Conservation (phyloP, 2,329 filamentous ascomycete genomes). For the Dryadomyces sulphureus region DNA sequence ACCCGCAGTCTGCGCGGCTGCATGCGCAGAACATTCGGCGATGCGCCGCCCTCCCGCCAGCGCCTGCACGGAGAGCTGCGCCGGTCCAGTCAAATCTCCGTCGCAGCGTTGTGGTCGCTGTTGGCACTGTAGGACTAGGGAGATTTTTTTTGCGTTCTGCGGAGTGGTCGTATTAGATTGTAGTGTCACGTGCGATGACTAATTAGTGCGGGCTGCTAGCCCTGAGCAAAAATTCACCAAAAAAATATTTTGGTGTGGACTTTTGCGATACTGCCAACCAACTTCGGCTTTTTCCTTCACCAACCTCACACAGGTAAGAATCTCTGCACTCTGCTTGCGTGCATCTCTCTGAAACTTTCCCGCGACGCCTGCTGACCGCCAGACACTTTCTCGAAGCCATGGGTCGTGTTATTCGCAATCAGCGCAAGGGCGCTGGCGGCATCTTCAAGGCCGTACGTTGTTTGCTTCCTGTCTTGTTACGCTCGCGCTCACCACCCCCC, state of each 20-base stretch:
- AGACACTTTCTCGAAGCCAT: conserved; percentile 8
- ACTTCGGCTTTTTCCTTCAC: conserved; percentile 8
- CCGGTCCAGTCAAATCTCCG: too few relatives aligned
- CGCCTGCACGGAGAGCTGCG: too few relatives aligned
- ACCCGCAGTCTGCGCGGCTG: too few relatives aligned
- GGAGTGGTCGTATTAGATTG: too few relatives aligned
- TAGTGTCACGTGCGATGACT: conserved; percentile 1
- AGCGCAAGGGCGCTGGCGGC: conserved; percentile 45
- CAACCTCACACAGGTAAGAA: conserved; percentile 10
- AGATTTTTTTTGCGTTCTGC: too few relatives aligned
- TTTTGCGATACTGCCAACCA: conserved; percentile 4
- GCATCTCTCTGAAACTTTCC: neutral
- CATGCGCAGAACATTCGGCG: too few relatives aligned
- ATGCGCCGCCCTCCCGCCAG: too few relatives aligned
- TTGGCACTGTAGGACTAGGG: too few relatives aligned
- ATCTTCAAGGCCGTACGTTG: conserved; percentile 31
- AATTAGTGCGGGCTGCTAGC: conserved; percentile 9
- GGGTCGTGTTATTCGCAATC: conserved; percentile 40
- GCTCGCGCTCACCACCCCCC: conserved; percentile 10
- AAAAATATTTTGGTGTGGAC: conserved; percentile 11
- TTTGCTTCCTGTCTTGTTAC: neutral
- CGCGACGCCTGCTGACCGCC: neutral
- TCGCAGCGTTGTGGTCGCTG: too few relatives aligned
- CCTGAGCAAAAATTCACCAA: conserved; percentile 6
- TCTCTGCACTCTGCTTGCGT: neutral